These are phyloP conservation scores for Rhizoctonia solani DNA, from an alignment of 1,284 basidiomycete species.

Conservation along the genomic window DNA sequence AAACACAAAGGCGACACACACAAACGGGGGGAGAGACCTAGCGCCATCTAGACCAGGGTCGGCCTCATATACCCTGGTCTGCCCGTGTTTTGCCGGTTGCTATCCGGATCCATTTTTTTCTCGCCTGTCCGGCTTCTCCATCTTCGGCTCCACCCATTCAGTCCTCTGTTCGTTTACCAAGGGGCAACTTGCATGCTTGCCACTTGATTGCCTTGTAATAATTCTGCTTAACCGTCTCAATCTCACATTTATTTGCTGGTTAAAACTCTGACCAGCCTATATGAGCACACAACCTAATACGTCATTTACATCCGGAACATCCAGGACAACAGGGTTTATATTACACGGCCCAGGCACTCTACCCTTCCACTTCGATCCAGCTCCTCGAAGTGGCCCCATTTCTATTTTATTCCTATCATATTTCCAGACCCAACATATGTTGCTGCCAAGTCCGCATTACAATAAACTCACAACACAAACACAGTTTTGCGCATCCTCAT, in stretches of 20 bases:
- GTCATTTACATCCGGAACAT: neutral
- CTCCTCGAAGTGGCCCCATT: neutral
- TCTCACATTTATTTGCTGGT: neutral
- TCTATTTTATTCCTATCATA: too few species aligned
- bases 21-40: neutral
- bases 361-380: neutral
- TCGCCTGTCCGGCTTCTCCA: neutral
- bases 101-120: slow-evolving; percentile 21
- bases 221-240: neutral
- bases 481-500: too few species aligned
- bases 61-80: neutral
- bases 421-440: too few species aligned
- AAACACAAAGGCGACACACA: neutral
- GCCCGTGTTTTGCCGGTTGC: slow-evolving; percentile 1
- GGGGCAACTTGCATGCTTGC: too few species aligned
- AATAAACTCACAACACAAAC: too few species aligned
- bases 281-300: too few species aligned
- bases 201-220: too few species aligned
- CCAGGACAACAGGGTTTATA: neutral
- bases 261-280: too few species aligned
- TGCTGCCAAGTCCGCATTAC: too few species aligned
- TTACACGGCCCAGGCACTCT: neutral
- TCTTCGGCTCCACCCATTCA: neutral
- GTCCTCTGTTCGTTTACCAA: too few species aligned
- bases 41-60: neutral